phyloP scores from a whole-genome alignment of 129 eudicot species.

The Tagetes erecta region DNA sequence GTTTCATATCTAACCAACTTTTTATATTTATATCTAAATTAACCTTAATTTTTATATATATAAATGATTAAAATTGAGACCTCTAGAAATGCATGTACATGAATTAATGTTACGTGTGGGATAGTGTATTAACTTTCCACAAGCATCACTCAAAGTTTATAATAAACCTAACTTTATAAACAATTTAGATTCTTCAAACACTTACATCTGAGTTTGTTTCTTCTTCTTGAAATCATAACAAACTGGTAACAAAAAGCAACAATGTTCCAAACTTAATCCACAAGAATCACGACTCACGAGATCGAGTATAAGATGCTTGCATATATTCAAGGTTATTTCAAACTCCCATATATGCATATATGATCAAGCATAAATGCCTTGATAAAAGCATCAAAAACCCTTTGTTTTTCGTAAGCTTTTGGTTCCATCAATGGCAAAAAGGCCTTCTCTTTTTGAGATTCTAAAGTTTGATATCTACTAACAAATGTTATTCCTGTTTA shows the following conservation, averaged over 20 bases:
- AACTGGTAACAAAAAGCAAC: conserved; percentile 12
- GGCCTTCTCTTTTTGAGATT: conserved; percentile 35
- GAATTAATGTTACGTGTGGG: background rate
- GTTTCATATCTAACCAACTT: no score
- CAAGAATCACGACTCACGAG: conserved; percentile 31
- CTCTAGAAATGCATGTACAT: background rate
- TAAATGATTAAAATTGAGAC: no score
- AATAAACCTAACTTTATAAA: background rate
- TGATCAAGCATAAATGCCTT: conserved; percentile 37
- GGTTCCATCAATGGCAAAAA: conserved; percentile 34
- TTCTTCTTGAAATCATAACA: conserved; percentile 15
- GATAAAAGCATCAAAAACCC: conserved; percentile 27
- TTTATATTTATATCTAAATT: no score
- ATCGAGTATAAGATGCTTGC: conserved; percentile 24
- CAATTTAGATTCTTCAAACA: conserved; percentile 17
- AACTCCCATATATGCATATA: conserved; percentile 25
- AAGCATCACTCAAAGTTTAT: conserved; percentile 6
- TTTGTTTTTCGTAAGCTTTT: conserved; percentile 28
- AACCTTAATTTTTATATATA: no score
- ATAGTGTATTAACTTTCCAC: background rate
- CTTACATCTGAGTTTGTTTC: conserved; percentile 24
- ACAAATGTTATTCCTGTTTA: conserved; percentile 25
- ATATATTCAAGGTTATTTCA: conserved; percentile 13
- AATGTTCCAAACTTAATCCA: conserved; percentile 37
- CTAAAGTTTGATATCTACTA: conserved; percentile 32